phyloP scores from a whole-genome alignment of 371 early-diverging fungal species.

The Chytridiales sp. region DNA sequence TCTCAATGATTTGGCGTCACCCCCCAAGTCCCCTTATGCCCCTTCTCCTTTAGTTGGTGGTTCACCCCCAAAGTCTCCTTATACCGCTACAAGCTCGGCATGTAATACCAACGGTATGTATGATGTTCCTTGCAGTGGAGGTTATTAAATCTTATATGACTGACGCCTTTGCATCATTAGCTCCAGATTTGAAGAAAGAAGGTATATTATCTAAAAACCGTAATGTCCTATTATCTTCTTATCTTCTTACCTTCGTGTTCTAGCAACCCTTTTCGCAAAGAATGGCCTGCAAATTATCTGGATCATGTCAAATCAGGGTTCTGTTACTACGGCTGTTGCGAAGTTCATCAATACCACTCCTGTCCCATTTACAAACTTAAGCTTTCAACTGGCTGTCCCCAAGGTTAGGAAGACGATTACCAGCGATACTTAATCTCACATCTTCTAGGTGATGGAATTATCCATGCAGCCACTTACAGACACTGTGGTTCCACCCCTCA shows the following conservation, averaged over 20 bases:
- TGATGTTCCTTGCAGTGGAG: too few relatives aligned
- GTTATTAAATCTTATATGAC: too few relatives aligned
- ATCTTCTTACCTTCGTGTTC: too few relatives aligned
- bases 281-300: slow-evolving; percentile 65
- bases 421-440: not conserved
- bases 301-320: slow-evolving; percentile 8
- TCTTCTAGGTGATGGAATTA: slow-evolving; percentile 44
- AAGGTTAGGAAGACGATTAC: slow-evolving; percentile 28
- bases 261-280: slow-evolving; percentile 68
- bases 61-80: too few relatives aligned
- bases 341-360: slow-evolving; percentile 51
- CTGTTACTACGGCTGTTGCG: slow-evolving; percentile 9
- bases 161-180: too few relatives aligned
- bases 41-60: too few relatives aligned
- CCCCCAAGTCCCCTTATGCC: not conserved
- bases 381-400: slow-evolving; percentile 48
- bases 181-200: too few relatives aligned
- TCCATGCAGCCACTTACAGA: slow-evolving; percentile 64
- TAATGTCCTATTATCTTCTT: too few relatives aligned
- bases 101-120: too few relatives aligned
- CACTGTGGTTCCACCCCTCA: slow-evolving; percentile 56
- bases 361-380: slow-evolving; percentile 43
- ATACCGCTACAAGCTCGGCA: slow-evolving; percentile 7
- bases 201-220: too few relatives aligned
- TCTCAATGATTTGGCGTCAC: not conserved